Base-by-base conservation (phyloP, 306 rosid species). In the Leucaena leucocephala region DNA sequence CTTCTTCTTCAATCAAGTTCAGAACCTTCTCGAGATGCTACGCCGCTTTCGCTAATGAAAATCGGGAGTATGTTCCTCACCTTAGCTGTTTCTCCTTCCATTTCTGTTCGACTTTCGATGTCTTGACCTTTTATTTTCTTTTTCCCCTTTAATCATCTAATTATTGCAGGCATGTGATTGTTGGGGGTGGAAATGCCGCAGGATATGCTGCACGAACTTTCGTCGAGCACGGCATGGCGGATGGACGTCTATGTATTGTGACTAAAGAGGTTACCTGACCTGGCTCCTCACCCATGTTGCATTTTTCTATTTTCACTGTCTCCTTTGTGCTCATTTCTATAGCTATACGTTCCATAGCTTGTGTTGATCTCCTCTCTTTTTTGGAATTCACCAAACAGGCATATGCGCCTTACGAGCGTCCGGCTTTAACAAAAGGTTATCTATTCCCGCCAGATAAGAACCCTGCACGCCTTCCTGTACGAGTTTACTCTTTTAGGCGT, bases 141-240 rank as follows among this genome's bases (percentile, higher is more conserved):
- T 17, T 6, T 2, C 3, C 9, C 21, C 62, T 17, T 33, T 14
- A 13, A n/a, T 67, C 10, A 3, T 19, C 62, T 45, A 50, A 3
- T 78, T 45, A 45, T 5, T 75, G 63, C 78, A 94, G 98, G 91
- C 92, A 81, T 87, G 98, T 94, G 86, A 94, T 94, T 8, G 98
- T 94, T 76, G 98, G 98, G 6, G 97, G 98, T 13, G 97, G 98
- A 68, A 94, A 94, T 85, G 85, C 98, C 4, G 98, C 98, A 9
- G 98, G 98, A 13, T 94, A 94, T 66, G 97, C 98, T 0, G 97
- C 97, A 66, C 89, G 95, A 68, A 87, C 92, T 81, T 94, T 94
- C 82, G 98, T 94, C 49, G 97, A 94, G 50, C 93, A 91, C 49
- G 98, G 97, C 66, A 70, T 92, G 90, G 97, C 98, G n/a, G 88